Base-by-base conservation (phyloP, 257 asterid genomes). In the Salvia splendens region DNA sequence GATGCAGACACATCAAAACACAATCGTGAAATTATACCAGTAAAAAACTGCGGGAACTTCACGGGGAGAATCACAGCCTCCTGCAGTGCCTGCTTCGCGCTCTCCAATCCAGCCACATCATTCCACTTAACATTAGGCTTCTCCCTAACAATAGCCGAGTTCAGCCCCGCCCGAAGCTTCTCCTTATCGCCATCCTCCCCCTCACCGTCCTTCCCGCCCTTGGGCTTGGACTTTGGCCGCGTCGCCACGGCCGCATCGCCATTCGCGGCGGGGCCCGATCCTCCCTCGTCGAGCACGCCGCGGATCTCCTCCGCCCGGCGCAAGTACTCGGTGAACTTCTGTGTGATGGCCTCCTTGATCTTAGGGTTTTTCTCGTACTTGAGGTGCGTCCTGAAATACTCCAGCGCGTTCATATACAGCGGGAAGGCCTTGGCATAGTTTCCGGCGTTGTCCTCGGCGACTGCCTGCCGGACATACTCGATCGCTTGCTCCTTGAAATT, bases 221-320 rank as follows among this genome's bases (percentile, higher is more conserved):
- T 93, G 11, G 96, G 91, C 79, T 90, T 93, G 45, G 81, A 73
- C 83, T 88, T 93, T 8, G 97, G 97, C 68, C 87, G 70, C 45
- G 97, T 75, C 2, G 87, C 92, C 76, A 93, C 96, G 1, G 99
- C 97, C 4, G 96, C 92, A 64, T 90, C 99, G 2, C 99, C 97
- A 32, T 87, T 90, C 0, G 89, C 64, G 8, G 84, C 81, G 3
- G 89, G 87, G 1, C 95, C 96, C 2, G 94, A 76, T 5, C 97
- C 96, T 17, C 99, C 99, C 56, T 91, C 99, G 45, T 88, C 99
- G 20, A 90, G 71, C 17, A 87, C 96, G 14, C 92, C 88, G 43
- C 97, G 84, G 70, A 94, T 94, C 91, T 94, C 99, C 88, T 94
- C 99, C 0, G 99, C 99, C 17, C 99, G 89, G 30, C 97, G 92